phyloP scores from a whole-genome alignment of 2,329 filamentous ascomycete genomes.

The Epichloe elymi region DNA sequence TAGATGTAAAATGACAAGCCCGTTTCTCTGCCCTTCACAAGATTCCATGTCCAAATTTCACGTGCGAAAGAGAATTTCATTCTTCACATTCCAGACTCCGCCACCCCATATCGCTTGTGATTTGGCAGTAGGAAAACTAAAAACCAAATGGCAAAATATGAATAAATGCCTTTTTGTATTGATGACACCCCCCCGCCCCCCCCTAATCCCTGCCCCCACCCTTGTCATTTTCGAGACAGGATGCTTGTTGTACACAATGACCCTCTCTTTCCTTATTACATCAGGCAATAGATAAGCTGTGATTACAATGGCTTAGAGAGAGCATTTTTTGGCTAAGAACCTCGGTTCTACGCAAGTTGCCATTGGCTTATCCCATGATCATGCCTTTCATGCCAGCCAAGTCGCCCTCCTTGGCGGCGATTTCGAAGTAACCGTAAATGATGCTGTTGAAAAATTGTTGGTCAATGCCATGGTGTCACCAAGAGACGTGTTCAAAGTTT shows the following conservation, averaged over 20 bases:
- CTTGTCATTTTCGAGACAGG: not conserved
- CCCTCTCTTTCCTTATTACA: not conserved
- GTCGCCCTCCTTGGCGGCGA: slow-evolving; percentile 96
- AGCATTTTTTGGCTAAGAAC: not conserved
- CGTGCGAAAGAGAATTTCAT: not conserved
- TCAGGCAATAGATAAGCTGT: not conserved
- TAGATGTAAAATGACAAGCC: not conserved
- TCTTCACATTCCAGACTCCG: slow-evolving; percentile 1
- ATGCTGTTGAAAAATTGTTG: slow-evolving; percentile 43
- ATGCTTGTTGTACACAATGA: slow-evolving; percentile 6
- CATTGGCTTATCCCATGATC: slow-evolving; percentile 47
- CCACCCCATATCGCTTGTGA: not conserved
- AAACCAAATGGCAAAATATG: not conserved
- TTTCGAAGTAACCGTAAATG: slow-evolving; percentile 99
- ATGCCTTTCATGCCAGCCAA: slow-evolving; percentile 69
- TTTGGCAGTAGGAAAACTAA: not conserved
- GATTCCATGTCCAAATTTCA: slow-evolving; percentile 2
- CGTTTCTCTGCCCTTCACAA: not conserved
- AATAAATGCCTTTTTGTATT: slow-evolving; percentile 4
- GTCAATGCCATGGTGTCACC: not conserved
- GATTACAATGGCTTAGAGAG: not conserved
- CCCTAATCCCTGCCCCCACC: not conserved
- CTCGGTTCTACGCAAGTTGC: not conserved
- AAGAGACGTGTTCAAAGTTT: not conserved
- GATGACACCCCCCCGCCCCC: not conserved